Base-by-base conservation (phyloP, 1,139 yeast genomes). In the Suhomyces guaymorum region DNA sequence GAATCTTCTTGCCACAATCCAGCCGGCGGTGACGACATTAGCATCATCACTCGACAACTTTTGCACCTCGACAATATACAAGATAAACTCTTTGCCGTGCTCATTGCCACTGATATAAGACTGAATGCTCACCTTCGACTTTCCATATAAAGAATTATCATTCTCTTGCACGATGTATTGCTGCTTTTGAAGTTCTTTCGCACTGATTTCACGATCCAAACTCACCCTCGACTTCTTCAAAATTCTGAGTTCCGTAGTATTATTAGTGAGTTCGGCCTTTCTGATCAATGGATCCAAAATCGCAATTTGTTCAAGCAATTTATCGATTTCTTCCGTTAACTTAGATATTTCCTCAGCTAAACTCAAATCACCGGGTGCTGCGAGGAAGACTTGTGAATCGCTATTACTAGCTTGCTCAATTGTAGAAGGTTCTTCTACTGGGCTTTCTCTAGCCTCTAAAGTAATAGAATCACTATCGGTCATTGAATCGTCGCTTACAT, bases 1-100 rank as follows among this genome's bases (percentile, higher is more conserved):
- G 52, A 80, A 90, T 38, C 97, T 66, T 47, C 97, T 66, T 0
- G 96, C 94, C 20, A 89, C 87, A 32, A 87, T 80, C 97, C 97
- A 90, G 0, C 90, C 88, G 0, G 92, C 88, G 7, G 77, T 68
- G 6, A 75, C 72, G 5, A 63, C 64, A 12, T 70, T 68, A 3
- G 71, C 65, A 37, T 66, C 63, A 9, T 66, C 69, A 17, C 55
- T 58, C 1, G 73, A 63, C 24, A 70, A 56, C 42, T 81, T 80
- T 39, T 80, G 82, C 4, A 89, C 88, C 51, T 83, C 90, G 26
- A 90, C 82, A 26, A 88, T 73, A 56, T 89, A 90, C 36, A 84
- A 63, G 3, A 80, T 76, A 42, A 75, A 83, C 32, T 78, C 85
- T 35, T 70, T 73, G 0, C 84, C 82, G 24, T 66, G 63, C 26